Conservation (phyloP, 306 rosid species). For the Neltuma alba region DNA sequence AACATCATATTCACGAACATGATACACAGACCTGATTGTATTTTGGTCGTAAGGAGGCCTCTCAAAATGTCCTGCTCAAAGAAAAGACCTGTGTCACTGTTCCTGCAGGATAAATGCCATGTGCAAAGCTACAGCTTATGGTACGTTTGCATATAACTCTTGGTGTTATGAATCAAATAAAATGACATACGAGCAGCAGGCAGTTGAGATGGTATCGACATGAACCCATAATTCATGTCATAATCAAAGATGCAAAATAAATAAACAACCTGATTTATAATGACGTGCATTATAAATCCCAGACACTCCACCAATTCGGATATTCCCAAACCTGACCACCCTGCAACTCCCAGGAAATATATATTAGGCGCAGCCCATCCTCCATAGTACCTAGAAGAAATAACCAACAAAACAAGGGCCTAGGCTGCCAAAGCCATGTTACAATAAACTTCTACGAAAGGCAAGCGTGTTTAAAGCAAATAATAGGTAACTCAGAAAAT, state of each 20-base stretch:
- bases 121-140: neutral
- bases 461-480: neutral
- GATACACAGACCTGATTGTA: conserved; percentile 79
- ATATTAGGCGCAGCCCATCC: conserved; percentile 99
- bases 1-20: conserved; percentile 91
- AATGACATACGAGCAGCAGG: neutral
- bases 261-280: conserved; percentile 68
- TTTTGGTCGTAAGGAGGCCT: conserved; percentile 84
- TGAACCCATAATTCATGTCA: conserved; percentile 22
- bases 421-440: neutral
- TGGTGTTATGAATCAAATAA: neutral
- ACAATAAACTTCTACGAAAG: neutral
- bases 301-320: conserved; percentile 91
- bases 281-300: conserved; percentile 79
- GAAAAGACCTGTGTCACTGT: conserved; percentile 29
- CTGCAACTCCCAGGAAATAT: conserved; percentile 86
- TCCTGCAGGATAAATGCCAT: neutral
- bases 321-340: conserved; percentile 86
- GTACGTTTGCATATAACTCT: conserved; percentile 5
- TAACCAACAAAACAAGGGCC: neutral
- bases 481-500: too few relatives aligned
- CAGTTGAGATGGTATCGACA: neutral
- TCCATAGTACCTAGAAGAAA: conserved; percentile 77
- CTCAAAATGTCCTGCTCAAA: conserved; percentile 82
- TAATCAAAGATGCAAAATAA: conserved; percentile 13